Base-by-base conservation (phyloP, 2,329 filamentous ascomycete genomes). In the Xylariomycetidae sp. region DNA sequence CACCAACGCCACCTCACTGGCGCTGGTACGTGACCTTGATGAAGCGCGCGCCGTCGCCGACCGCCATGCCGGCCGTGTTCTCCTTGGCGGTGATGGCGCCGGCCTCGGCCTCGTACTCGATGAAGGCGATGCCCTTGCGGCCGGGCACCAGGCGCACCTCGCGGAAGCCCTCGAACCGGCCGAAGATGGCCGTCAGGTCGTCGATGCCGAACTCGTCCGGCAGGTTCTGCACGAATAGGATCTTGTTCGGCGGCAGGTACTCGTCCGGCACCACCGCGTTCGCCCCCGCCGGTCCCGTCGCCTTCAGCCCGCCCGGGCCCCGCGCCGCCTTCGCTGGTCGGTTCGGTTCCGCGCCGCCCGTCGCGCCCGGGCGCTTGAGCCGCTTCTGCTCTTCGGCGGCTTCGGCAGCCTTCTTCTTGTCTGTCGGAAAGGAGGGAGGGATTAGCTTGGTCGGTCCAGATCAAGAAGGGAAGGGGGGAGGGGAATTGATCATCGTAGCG, bases 21-120 rank as follows among this genome's bases (percentile, higher is more conserved):
- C 89, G 75, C 67, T 96, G 92, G 72, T 94, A 98, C 10, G 92
- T 95, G 44, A 98, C 89, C 66, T 92, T 93, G 60, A 98, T 86
- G 6, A 78, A 70, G 64, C 87, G 85, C 46, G 75, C 74, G 28
- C 79, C 78, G 13, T 79, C 79, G 33, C 82, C 84, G 48, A 98
- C 67, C 16, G 76, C 69, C 77, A 92, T 89, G 15, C 87, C 87
- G 10, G 85, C 82, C 19, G 87, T 94, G 44, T 82, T 87, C 69
- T 96, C 90, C 71, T 95, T 96, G 13, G 92, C 92, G 34, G 79
- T 82, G 51, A 95, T 95, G 18, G 92, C 89, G 25, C 86, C 88
- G 29, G 81, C 74, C 64, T 96, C 88, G 46, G 77, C 80, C 52
- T 95, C 87, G 64, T 96, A 98, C 61, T 98, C 92, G 39, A 95